Base-by-base conservation (phyloP, 2,329 filamentous ascomycete species). In the Aspergillus jensenii region DNA sequence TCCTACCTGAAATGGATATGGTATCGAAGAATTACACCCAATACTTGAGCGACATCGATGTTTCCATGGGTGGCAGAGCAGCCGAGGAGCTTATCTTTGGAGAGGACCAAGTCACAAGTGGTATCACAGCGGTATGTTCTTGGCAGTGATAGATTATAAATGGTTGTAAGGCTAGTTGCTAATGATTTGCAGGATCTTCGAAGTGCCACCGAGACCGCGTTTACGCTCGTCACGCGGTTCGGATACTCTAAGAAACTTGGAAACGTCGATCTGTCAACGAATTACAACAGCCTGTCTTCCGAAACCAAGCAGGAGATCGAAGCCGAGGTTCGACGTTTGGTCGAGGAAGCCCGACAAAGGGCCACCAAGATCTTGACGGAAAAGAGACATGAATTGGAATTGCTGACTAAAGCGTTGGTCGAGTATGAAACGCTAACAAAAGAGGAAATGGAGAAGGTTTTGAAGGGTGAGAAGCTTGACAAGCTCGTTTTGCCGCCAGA, bases 351-450 rank as follows among this genome's bases (percentile, higher is more conserved):
- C 15, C 89, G 91, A 60, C 81, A 85, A 55, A 89, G 92, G 37
- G 91, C 93, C 1, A 80, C 77, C 43, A 83, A 84, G 47, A 81
- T 98, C 4, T 78, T 99, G 47, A 85, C 83, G 1, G 84, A 86
- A 37, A 91, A 90, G 73, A 86, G 92, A 56, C 88, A 89, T 59
- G 93, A 96, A 74, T 83, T 99, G 7, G 93, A 99, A 67, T 81
- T 91, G 11, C 80, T 99, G 9, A 93, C 95, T 27, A 87, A 93
- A 69, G 95, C 93, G 6, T 82, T 99, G 9, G 87, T 99, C 35
- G 88, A 97, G 75, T 98, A 97, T 74, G 95, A 99, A 80, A 97
- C 92, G 0, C 79, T 99, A 52, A 89, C 90, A 73, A 90, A 89
- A 74, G 87, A 89, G 3, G 95, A 99, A 75, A 96, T 98, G 62